Evolutionary conservation across 306 rosid species (phyloP).

Genomic region (Mimosa bimucronata): DNA sequence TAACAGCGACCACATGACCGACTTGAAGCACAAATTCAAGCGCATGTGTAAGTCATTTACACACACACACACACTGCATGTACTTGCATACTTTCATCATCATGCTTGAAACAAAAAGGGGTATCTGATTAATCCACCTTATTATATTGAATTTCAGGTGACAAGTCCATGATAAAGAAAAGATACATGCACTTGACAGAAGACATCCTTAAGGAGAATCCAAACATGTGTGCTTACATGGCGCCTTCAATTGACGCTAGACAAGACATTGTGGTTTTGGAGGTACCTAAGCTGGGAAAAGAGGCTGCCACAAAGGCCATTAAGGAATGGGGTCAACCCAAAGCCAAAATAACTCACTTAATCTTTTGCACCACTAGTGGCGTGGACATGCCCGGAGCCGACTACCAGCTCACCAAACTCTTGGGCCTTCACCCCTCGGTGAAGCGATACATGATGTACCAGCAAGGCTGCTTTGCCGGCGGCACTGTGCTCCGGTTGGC

Average conservation of each 20-base stretch:
- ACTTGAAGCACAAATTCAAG: slow-evolving; percentile 37
- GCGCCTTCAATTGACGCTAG: slow-evolving; percentile 39
- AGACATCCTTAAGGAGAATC: slow-evolving; percentile 24
- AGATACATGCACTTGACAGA: slow-evolving; percentile 44
- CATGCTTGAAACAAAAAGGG: too few species aligned
- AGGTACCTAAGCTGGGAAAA: slow-evolving; percentile 23
- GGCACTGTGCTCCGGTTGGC: slow-evolving; percentile 12
- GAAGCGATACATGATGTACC: slow-evolving; percentile 50
- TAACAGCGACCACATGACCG: slow-evolving; percentile 46
- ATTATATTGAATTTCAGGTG: slow-evolving; percentile 33
- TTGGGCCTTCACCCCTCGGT: slow-evolving; percentile 34
- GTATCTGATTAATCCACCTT: neutral
- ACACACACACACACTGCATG: too few species aligned
- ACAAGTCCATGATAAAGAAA: slow-evolving; percentile 47
- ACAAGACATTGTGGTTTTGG: slow-evolving; percentile 46
- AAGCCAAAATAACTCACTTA: slow-evolving; percentile 31
- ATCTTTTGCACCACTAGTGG: slow-evolving; percentile 20
- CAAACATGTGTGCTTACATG: slow-evolving; percentile 38
- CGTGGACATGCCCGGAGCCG: slow-evolving; percentile 29
- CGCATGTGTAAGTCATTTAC: slow-evolving; percentile 47
- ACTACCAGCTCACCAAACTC: slow-evolving; percentile 44
- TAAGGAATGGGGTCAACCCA: slow-evolving; percentile 11
- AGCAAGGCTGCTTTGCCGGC: slow-evolving; percentile 10
- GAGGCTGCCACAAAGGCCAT: slow-evolving; percentile 48
- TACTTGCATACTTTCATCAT: too few species aligned